Evolutionary conservation across 2,329 filamentous ascomycete genomes (phyloP).

Genomic region (Pyrenochaeta sp.): DNA sequence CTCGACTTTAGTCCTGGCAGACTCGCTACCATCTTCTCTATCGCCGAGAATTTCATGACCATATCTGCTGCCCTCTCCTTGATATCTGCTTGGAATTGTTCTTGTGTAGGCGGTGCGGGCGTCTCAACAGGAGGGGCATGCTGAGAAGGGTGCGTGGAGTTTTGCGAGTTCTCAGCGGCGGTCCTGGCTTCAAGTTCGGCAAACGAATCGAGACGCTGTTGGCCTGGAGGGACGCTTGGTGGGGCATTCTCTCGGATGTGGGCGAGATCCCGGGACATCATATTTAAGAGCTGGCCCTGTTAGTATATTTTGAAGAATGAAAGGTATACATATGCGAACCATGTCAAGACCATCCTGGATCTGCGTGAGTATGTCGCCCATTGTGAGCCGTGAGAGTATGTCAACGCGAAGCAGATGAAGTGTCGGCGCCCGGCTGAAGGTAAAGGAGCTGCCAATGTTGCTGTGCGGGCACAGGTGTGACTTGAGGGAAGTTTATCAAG

Average conservation of each 20-base stretch:
- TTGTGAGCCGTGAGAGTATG: constrained; percentile 44
- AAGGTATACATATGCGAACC: constrained; percentile 56
- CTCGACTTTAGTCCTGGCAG: constrained; percentile 82
- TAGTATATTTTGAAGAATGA: neutral
- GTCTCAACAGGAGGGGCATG: constrained; percentile 13
- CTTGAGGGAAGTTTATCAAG: neutral
- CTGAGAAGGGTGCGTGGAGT: constrained; percentile 18
- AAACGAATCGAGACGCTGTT: constrained; percentile 50
- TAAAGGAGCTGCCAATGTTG: neutral
- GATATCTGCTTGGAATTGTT: constrained; percentile 71
- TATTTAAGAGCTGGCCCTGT: constrained; percentile 53
- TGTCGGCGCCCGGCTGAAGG: neutral
- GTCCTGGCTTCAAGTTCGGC: constrained; percentile 40
- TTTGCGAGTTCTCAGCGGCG: constrained; percentile 25
- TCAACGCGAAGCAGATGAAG: neutral
- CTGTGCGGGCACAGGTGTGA: neutral
- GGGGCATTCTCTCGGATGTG: constrained; percentile 56
- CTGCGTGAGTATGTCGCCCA: constrained; percentile 82
- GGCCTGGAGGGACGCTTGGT: constrained; percentile 52
- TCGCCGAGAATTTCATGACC: constrained; percentile 82
- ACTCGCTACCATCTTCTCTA: constrained; percentile 77
- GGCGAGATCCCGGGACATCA: constrained; percentile 56
- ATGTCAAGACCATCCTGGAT: constrained; percentile 86
- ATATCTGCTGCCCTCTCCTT: constrained; percentile 79
- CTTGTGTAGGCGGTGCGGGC: constrained; percentile 23